phyloP scores from a whole-genome alignment of 768 basidiomycete genomes.

The Leccinum imitatum region DNA sequence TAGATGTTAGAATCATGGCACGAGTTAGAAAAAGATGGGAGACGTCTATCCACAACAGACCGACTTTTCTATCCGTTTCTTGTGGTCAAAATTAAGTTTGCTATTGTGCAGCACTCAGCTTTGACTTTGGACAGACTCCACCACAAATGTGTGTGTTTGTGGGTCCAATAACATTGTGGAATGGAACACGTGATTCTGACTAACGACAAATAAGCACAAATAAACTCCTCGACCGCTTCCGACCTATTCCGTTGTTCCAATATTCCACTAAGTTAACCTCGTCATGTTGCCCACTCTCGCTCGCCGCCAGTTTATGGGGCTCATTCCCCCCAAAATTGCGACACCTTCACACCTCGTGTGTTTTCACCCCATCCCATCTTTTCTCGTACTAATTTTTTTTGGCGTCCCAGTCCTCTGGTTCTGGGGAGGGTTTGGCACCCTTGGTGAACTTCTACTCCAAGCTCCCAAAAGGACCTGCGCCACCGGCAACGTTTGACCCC shows the following conservation, averaged over 20 bases:
- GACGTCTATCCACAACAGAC: slow-evolving; percentile 6
- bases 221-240: slow-evolving; percentile 9
- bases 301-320: slow-evolving; percentile 79
- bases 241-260: slow-evolving; percentile 18
- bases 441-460: slow-evolving; percentile 97
- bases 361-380: neutral
- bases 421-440: slow-evolving; percentile 75
- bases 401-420: slow-evolving; percentile 67
- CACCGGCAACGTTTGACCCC: slow-evolving; percentile 62
- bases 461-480: slow-evolving; percentile 84
- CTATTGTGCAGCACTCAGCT: neutral
- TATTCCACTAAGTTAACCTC: slow-evolving; percentile 8
- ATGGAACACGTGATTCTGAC: slow-evolving; percentile 19
- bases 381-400: slow-evolving; percentile 10
- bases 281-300: slow-evolving; percentile 82
- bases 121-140: neutral
- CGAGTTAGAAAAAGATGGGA: neutral
- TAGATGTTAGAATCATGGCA: slow-evolving; percentile 29
- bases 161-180: slow-evolving; percentile 11
- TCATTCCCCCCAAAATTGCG: slow-evolving; percentile 95
- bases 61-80: slow-evolving; percentile 13
- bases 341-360: slow-evolving; percentile 83
- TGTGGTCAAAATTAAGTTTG: neutral
- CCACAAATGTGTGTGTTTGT: slow-evolving; percentile 4
- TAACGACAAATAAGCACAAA: slow-evolving; percentile 10